A percentile compares a stretch with the other conserved stretches of the same genome.
Conservation (phyloP, 768 basidiomycete species). For the Auriscalpium microsporum region DNA sequence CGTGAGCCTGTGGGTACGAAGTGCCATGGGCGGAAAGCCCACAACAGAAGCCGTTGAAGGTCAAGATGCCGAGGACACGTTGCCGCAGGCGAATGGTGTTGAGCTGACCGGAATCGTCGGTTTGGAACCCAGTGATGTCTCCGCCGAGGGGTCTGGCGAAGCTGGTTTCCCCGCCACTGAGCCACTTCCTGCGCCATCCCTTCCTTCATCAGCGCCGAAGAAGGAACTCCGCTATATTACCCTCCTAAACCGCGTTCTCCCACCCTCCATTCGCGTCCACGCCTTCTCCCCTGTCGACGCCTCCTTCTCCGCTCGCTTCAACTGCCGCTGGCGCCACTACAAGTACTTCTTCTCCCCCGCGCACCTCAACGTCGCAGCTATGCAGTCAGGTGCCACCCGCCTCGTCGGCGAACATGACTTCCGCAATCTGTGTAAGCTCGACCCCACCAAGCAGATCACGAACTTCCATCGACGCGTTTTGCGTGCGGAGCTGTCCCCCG, state of each 20-base stretch:
- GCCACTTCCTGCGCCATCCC: slow-evolving; percentile 8
- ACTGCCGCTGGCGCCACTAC: slow-evolving; percentile 85
- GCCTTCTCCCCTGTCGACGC: slow-evolving; percentile 88
- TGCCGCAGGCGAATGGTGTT: neutral
- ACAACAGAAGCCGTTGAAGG: slow-evolving; percentile 11
- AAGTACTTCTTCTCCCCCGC: slow-evolving; percentile 86
- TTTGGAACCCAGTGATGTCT: neutral
- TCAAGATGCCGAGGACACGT: neutral
- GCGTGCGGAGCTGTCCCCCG: slow-evolving; percentile 51
- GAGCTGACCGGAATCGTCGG: neutral
- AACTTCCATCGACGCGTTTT: slow-evolving; percentile 64
- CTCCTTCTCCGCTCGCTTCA: slow-evolving; percentile 81
- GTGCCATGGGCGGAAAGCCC: slow-evolving; percentile 34
- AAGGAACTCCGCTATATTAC: slow-evolving; percentile 67
- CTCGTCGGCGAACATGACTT: slow-evolving; percentile 92
- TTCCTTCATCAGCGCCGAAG: slow-evolving; percentile 12
- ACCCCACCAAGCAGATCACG: slow-evolving; percentile 84
- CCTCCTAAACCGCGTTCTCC: slow-evolving; percentile 81
- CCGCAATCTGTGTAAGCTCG: slow-evolving; percentile 90
- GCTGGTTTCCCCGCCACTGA: neutral
- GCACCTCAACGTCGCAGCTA: slow-evolving; percentile 60
- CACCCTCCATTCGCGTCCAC: slow-evolving; percentile 79
- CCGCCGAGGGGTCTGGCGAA: neutral
- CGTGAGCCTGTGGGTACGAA: slow-evolving; percentile 83
- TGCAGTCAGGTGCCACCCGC: slow-evolving; percentile 64